phyloP scores from a whole-genome alignment of 164 flowering plant species.

The Annona squamosa region DNA sequence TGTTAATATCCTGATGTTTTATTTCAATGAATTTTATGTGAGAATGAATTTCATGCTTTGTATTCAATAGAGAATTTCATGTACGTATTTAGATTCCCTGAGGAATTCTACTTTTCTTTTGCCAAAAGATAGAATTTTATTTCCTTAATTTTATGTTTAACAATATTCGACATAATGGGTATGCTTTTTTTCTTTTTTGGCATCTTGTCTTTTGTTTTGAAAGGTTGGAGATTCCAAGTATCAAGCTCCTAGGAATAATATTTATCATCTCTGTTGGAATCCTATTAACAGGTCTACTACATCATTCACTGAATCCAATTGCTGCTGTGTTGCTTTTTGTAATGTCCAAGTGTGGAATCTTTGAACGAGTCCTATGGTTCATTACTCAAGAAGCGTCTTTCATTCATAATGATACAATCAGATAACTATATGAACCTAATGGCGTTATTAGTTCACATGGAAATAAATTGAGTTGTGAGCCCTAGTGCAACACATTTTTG shows the following conservation, averaged over 20 bases:
- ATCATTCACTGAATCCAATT: background rate
- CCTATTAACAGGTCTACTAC: constrained; percentile 62
- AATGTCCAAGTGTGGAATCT: background rate
- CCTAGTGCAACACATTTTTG: too few species aligned
- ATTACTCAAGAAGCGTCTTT: background rate
- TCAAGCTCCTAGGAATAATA: constrained; percentile 84
- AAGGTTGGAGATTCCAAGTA: constrained; percentile 93
- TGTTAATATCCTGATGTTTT: too few species aligned
- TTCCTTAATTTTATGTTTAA: background rate
- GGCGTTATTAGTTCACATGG: too few species aligned
- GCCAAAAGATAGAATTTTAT: background rate
- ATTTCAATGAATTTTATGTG: background rate
- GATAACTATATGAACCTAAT: too few species aligned
- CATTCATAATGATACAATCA: background rate
- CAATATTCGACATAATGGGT: background rate
- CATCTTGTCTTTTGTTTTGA: constrained; percentile 11
- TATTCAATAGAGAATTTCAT: background rate
- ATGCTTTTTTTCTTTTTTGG: background rate
- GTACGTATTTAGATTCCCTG: background rate
- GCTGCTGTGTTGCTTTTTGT: background rate
- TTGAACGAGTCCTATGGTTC: background rate
- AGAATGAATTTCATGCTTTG: background rate
- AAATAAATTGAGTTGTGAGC: too few species aligned
- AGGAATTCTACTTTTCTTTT: background rate
- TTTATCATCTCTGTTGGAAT: constrained; percentile 73